Base-by-base conservation (phyloP, 108 stramenopile species). In the Licmophora abbreviata region DNA sequence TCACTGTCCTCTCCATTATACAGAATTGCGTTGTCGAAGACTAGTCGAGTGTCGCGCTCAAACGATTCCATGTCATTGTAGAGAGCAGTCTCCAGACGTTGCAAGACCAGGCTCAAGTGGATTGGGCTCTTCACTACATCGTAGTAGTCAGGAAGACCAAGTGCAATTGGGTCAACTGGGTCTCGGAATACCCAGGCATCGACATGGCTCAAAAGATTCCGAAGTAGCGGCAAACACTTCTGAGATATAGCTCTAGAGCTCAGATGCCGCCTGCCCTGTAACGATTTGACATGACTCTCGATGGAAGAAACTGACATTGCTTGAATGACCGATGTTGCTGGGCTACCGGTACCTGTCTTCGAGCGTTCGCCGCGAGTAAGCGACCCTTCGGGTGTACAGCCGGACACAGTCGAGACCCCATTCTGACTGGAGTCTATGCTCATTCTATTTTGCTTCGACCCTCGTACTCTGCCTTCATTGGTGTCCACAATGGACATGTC, bases 131-230 rank as follows among this genome's bases (percentile, higher is more conserved):
- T 82, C 17, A 93, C 73, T 36, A 93, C 81, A 30, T 97, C 94
- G 56, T 92, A 95, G 62, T 98, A 98, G 64, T 98, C 95, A 0
- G 88, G 93, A 3, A 98, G 61, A n/a, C 87, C 87, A 29, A 98
- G 72, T 28, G 77, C 71, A 8, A 94, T 83, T 0, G 94, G 94
- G 65, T 98, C 95, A 1, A 98, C 97, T 6, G 97, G 83, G 51
- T 90, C 79, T 24, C 71, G 68, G 58, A 97, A 97, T 0, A 94
- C 78, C 91, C 90, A 94, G 12, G 83, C 91, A 49, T 73, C 83
- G 26, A 77, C 69, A 51, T 91, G 77, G 30, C 90, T 76, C 17
- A 87, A 68, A 25, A 94, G 74, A 41, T 74, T 77, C 35, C 77
- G 70, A 0, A 97, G 66, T 9, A 95, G 50, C 15, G 88, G 88